phyloP scores from a whole-genome alignment of 2,329 filamentous ascomycete species.

The Colletotrichum gloeosporioides region DNA sequence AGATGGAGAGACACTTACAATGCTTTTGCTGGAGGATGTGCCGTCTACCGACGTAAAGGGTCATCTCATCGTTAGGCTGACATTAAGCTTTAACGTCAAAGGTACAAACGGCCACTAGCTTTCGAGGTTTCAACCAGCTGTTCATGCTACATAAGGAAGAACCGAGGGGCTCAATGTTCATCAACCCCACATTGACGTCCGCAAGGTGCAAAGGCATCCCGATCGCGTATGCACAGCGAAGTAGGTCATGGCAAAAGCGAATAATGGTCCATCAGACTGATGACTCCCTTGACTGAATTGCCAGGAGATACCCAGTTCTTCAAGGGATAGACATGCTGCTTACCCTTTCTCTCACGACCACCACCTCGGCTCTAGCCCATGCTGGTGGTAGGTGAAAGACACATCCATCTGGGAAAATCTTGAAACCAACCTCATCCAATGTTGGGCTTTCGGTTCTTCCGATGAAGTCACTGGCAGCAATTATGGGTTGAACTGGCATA shows the following conservation, averaged over 20 bases:
- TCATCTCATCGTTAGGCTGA: not conserved
- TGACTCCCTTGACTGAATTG: not conserved
- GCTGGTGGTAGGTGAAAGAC: not conserved
- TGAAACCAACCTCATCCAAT: not conserved
- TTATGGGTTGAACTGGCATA: not conserved
- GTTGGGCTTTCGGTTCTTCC: not conserved
- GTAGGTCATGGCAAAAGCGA: not conserved
- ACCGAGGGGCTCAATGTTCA: not conserved
- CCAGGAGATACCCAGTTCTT: not conserved
- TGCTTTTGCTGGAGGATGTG: not conserved
- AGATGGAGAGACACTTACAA: not conserved
- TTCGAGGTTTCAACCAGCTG: not conserved
- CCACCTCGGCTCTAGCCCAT: not conserved
- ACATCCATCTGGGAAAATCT: not conserved
- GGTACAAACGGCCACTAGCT: not conserved
- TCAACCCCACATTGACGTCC: not conserved
- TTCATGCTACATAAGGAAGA: not conserved
- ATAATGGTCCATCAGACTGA: not conserved
- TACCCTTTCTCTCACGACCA: not conserved
- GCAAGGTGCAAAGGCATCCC: not conserved
- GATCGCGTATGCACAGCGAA: not conserved
- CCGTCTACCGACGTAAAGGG: not conserved
- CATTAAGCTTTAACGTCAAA: not conserved
- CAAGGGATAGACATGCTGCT: not conserved
- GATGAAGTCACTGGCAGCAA: not conserved